phyloP scores from a whole-genome alignment of 2,329 filamentous ascomycete species.

The Plenodomus lindquistii region DNA sequence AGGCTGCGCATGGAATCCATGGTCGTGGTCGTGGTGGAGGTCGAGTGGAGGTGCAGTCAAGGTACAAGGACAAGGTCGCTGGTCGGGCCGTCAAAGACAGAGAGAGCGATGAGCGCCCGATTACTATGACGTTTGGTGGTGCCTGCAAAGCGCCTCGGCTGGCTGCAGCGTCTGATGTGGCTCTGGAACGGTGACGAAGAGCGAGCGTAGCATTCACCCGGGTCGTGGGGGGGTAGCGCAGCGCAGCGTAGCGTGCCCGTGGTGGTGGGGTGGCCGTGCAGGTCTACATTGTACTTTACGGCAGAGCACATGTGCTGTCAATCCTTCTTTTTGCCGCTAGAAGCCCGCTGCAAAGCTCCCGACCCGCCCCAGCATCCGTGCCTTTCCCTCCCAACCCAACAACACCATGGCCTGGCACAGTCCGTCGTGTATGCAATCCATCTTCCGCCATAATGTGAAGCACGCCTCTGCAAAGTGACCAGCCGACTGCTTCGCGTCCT shows the following conservation, averaged over 20 bases:
- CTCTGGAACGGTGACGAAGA: not conserved
- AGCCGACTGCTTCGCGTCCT: no score
- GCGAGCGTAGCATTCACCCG: not conserved
- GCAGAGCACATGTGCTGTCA: no score
- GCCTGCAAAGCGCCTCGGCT: not conserved
- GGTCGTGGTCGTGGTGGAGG: not conserved
- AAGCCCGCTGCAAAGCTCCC: not conserved
- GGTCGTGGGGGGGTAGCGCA: not conserved
- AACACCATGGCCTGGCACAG: no score
- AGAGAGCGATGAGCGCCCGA: no score
- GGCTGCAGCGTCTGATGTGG: not conserved
- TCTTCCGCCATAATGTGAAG: no score
- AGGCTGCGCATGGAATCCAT: conserved; percentile 50
- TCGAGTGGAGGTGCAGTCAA: no score
- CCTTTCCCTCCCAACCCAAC: no score
- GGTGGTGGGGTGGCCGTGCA: conserved; percentile 1
- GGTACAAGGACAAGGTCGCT: no score
- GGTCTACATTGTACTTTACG: no score
- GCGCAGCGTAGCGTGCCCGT: not conserved
- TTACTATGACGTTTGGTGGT: not conserved
- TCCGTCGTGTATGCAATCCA: no score
- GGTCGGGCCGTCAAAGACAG: no score
- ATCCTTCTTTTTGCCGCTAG: not conserved
- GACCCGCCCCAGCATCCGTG: not conserved
- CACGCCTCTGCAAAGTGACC: no score